Evolutionary conservation across 106 monocot species (phyloP), one percentile per base, ranked within the genome.

Genomic region (Phalaenopsis aphrodite): DNA sequence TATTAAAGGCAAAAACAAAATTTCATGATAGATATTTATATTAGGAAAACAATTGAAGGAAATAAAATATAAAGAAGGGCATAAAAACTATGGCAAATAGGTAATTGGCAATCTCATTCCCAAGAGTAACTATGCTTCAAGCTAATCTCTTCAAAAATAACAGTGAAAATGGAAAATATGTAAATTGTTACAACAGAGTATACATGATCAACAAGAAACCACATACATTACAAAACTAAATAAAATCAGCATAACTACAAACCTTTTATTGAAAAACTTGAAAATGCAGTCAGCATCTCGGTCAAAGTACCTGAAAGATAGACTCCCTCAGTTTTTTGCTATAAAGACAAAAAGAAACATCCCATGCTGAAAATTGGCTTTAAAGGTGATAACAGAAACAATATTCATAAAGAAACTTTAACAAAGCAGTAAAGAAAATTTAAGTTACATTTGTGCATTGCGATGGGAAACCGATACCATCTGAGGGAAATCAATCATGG

Each of bases 401-500:
- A 69, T 39, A 3, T 39, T 37, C 39, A 12, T 69, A 39, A 69
- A 38, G 15, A 38, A 68, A 69, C 39, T 67, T 19, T 42, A 17
- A 38, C 7, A 43, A 43, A 43, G 68, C 23, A 39, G 56, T 42
- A 77, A 56, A 12, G 21, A n/a, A 24, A 38, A 83, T 71, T 17
- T 14, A 14, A 78, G 82, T 78, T 86, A 99, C 99, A 99, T 99
- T 75, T 99, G 86, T 79, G 93, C 99, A 86, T 95, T 99, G 18
- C 89, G 94, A 82, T 99, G 99, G 76, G 93, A 91, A 83, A 99
- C 91, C 17, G 99, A 99, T 19, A 99, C 99, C 99, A 99, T 99
- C 77, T 99, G 99, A 55, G 99, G 99, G 77, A 99, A 99, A 90
- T 99, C 99, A 84, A 99, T 99, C 91, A 99, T 81, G 8, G 99